These are phyloP conservation scores for Aspergillus panamensis DNA, from an alignment of 495 filamentous ascomycete species.

Conservation along the genomic window DNA sequence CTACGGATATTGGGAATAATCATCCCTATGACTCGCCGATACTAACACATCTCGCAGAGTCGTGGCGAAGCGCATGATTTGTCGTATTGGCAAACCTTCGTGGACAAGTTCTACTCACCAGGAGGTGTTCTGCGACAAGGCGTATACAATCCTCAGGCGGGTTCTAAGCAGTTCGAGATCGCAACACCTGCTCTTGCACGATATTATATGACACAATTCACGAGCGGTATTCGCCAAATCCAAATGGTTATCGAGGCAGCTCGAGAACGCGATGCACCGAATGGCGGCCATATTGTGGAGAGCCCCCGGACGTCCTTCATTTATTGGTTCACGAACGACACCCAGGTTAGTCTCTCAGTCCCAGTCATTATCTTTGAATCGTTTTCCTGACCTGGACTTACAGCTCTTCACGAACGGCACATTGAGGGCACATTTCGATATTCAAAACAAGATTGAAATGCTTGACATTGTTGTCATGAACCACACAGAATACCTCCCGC, in stretches of 20 bases:
- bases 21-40: constrained; percentile 10
- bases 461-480: constrained; percentile 62
- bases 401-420: constrained; percentile 63
- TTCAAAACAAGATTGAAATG: constrained; percentile 66
- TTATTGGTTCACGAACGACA: constrained; percentile 69
- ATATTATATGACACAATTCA: constrained; percentile 78
- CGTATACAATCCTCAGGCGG: constrained; percentile 49
- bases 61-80: constrained; percentile 58
- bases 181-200: constrained; percentile 68
- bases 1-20: background rate
- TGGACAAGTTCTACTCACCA: constrained; percentile 70
- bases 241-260: constrained; percentile 65
- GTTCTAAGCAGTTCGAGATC: constrained; percentile 73
- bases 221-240: constrained; percentile 75
- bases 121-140: constrained; percentile 65
- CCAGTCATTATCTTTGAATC: constrained; percentile 2
- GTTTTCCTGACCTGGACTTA: constrained; percentile 18
- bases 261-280: constrained; percentile 53
- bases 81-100: constrained; percentile 69
- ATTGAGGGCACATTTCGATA: constrained; percentile 63
- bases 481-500: constrained; percentile 68
- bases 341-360: constrained; percentile 52
- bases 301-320: constrained; percentile 60
- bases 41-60: constrained; percentile 41
- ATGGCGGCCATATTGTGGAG: constrained; percentile 63